These are phyloP conservation scores for Dalbergia cochinchinensis DNA, from an alignment of 306 rosid species.

Conservation along the genomic window DNA sequence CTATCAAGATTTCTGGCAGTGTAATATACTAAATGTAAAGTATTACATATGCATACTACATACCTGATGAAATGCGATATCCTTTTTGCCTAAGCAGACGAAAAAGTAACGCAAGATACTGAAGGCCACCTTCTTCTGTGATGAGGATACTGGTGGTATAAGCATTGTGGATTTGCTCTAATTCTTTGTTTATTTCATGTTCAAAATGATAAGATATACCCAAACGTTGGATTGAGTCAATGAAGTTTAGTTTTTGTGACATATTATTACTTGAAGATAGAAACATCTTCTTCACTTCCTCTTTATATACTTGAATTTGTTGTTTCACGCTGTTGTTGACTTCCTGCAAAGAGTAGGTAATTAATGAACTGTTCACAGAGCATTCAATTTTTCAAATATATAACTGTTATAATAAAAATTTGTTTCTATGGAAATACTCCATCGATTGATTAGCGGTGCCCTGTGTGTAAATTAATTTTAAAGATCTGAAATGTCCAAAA, in stretches of 20 bases:
- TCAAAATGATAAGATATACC: slow-evolving; percentile 22
- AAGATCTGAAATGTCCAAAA: too few relatives aligned
- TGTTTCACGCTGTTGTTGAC: neutral
- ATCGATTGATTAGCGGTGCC: neutral
- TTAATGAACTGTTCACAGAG: neutral
- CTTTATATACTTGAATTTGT: slow-evolving; percentile 29
- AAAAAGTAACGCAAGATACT: slow-evolving; percentile 47
- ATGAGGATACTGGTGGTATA: neutral
- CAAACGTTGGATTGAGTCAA: neutral
- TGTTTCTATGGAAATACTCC: too few relatives aligned
- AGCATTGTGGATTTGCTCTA: slow-evolving; percentile 13
- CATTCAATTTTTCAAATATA: too few relatives aligned
- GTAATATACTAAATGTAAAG: neutral
- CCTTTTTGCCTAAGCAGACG: slow-evolving; percentile 42
- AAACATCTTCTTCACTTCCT: slow-evolving; percentile 41
- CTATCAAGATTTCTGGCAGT: too few relatives aligned
- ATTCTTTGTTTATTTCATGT: neutral
- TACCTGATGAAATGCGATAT: slow-evolving; percentile 11
- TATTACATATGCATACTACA: neutral
- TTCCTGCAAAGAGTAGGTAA: neutral
- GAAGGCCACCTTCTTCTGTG: slow-evolving; percentile 18
- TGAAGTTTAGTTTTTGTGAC: slow-evolving; percentile 12
- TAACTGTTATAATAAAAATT: too few relatives aligned
- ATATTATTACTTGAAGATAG: neutral
- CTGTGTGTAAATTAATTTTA: too few relatives aligned